These are phyloP conservation scores for Alternaria solani DNA, from an alignment of 2,329 filamentous ascomycete genomes.

Conservation along the genomic window DNA sequence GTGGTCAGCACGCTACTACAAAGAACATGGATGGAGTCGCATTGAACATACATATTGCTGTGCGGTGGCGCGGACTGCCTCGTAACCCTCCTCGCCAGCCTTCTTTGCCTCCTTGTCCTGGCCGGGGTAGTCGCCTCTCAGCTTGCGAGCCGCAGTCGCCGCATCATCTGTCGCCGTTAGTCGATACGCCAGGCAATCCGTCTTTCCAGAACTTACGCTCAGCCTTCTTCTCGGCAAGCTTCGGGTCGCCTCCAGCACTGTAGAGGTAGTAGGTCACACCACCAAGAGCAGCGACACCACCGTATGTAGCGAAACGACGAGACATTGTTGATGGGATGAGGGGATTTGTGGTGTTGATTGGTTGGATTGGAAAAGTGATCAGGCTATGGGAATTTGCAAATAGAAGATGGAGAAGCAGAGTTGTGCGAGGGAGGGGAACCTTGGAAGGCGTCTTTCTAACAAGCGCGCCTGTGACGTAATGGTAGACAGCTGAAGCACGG, in stretches of 20 bases:
- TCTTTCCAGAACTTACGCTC: constrained; percentile 69
- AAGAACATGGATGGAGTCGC: not conserved
- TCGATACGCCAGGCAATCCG: not conserved
- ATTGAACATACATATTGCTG: constrained; percentile 39
- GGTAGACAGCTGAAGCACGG: constrained; percentile 32
- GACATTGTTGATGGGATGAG: constrained; percentile 36
- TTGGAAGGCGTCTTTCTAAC: constrained; percentile 31
- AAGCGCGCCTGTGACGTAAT: constrained; percentile 38
- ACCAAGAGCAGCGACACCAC: constrained; percentile 60
- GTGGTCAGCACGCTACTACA: constrained; percentile 23
- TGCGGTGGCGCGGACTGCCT: constrained; percentile 58
- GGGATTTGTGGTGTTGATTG: constrained; percentile 6
- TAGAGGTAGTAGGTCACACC: constrained; percentile 88
- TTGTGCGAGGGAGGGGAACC: constrained; percentile 29
- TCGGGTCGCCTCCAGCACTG: constrained; percentile 79
- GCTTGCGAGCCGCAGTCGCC: constrained; percentile 70
- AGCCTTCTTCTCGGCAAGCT: constrained; percentile 83
- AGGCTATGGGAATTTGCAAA: constrained; percentile 13
- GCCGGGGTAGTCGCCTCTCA: constrained; percentile 72
- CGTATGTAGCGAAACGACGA: constrained; percentile 37
- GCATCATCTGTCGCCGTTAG: constrained; percentile 71
- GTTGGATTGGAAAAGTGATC: constrained; percentile 9
- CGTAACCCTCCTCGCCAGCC: constrained; percentile 62
- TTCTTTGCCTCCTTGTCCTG: constrained; percentile 69
- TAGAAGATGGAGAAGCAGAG: constrained; percentile 12